A percentile compares a stretch with the other conserved stretches of the same genome.
Conservation (phyloP, 1,284 basidiomycete species). For the Xanthoconium separans region DNA sequence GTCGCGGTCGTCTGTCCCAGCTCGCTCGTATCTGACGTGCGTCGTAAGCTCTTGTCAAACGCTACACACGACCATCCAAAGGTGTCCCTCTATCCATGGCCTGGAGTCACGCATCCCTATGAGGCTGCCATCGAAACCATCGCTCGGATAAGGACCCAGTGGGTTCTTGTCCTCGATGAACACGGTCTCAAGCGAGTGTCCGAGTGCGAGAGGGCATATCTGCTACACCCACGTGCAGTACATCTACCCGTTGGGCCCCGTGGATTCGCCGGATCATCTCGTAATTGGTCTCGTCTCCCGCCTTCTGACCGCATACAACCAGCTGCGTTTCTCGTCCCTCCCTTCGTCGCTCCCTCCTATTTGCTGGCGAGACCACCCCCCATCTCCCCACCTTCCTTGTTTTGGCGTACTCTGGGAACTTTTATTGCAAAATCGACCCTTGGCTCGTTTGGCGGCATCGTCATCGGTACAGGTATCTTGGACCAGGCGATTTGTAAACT, state of each 20-base stretch:
- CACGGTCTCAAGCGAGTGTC: constrained; percentile 37
- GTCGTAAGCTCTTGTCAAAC: constrained; percentile 36
- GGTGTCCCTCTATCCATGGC: constrained; percentile 41
- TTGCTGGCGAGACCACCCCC: constrained; percentile 30
- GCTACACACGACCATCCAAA: constrained; percentile 37
- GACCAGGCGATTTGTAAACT: neutral
- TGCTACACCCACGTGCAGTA: constrained; percentile 38
- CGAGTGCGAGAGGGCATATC: constrained; percentile 31
- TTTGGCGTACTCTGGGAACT: constrained; percentile 47
- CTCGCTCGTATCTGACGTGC: constrained; percentile 34
- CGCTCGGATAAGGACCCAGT: constrained; percentile 42
- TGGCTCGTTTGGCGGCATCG: constrained; percentile 22
- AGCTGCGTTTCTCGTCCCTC: constrained; percentile 54
- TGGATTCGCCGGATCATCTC: constrained; percentile 34
- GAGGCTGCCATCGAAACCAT: constrained; percentile 32
- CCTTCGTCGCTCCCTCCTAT: constrained; percentile 42
- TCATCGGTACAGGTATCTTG: constrained; percentile 21
- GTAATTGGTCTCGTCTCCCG: constrained; percentile 31
- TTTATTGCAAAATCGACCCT: constrained; percentile 19
- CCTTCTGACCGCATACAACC: constrained; percentile 31
- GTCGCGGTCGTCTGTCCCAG: constrained; percentile 50
- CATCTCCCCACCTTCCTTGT: constrained; percentile 15
- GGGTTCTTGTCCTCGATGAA: constrained; percentile 53
- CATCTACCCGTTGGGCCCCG: constrained; percentile 45
- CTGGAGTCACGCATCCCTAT: constrained; percentile 26